Percentiles rank a stretch among this genome's conserved stretches.
phyloP scores from a whole-genome alignment of 305 asterid species.

The Stenogyne calaminthoides region DNA sequence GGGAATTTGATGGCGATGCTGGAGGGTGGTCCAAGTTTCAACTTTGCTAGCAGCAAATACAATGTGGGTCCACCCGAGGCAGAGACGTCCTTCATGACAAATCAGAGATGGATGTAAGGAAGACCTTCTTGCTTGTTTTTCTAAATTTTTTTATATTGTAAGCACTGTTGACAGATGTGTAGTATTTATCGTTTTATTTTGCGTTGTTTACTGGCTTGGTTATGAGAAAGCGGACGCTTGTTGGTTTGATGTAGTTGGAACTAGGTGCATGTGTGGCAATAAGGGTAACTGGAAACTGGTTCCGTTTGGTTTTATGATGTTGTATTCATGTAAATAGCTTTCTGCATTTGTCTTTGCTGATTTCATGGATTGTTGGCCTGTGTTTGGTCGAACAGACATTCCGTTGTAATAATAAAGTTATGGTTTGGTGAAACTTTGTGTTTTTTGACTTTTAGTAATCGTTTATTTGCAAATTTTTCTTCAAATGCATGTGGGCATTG shows the following conservation, averaged over 20 bases:
- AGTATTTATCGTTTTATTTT: constrained; percentile 31
- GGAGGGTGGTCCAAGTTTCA: constrained; percentile 40
- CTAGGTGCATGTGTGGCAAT: constrained; percentile 41
- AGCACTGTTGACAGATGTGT: constrained; percentile 21
- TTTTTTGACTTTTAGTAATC: background rate
- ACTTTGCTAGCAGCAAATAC: constrained; percentile 37
- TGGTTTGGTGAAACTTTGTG: constrained; percentile 28
- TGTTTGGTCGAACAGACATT: constrained; percentile 32
- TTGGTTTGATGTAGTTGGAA: constrained; percentile 35
- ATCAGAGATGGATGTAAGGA: constrained; percentile 62
- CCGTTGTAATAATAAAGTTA: constrained; percentile 38
- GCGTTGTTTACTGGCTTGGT: constrained; percentile 30
- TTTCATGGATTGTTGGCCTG: constrained; percentile 24
- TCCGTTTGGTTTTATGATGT: constrained; percentile 35
- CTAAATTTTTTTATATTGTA: constrained; percentile 7
- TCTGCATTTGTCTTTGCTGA: constrained; percentile 35
- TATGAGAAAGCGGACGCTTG: constrained; percentile 24
- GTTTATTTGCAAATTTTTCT: no score
- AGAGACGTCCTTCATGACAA: constrained; percentile 45
- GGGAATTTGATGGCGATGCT: constrained; percentile 81
- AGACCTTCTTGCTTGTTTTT: constrained; percentile 26
- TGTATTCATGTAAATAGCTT: constrained; percentile 49
- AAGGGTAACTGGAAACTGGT: constrained; percentile 41
- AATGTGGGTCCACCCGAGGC: constrained; percentile 45
- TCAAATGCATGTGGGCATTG: no score